A percentile compares a stretch with the other conserved stretches of the same genome.
Conservation (phyloP, 768 basidiomycete genomes). For the Mycena haematopus region DNA sequence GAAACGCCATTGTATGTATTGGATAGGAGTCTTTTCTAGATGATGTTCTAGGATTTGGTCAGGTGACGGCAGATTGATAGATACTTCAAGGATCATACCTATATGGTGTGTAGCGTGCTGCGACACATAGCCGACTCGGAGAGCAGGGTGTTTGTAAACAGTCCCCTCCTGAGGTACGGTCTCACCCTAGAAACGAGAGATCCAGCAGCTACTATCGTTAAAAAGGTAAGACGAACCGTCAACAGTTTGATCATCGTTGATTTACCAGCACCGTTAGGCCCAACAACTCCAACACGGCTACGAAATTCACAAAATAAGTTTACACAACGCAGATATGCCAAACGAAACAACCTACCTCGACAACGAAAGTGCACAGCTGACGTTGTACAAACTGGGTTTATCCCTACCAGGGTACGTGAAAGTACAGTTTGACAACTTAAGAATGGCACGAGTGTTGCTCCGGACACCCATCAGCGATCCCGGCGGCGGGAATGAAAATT, state of each 20-base stretch:
- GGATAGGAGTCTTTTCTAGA: conserved; percentile 94
- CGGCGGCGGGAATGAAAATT: conserved; percentile 94
- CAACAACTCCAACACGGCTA: conserved; percentile 90
- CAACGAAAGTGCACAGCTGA: conserved; percentile 91
- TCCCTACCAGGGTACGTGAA: conserved; percentile 91
- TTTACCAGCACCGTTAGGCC: conserved; percentile 96
- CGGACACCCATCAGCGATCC: conserved; percentile 97
- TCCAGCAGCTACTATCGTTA: conserved; percentile 14
- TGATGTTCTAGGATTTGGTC: conserved; percentile 69
- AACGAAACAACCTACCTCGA: conserved; percentile 65
- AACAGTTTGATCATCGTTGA: conserved; percentile 94
- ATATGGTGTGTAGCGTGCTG: conserved; percentile 99
- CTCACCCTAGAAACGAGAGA: conserved; percentile 67
- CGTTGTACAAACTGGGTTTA: conserved; percentile 82
- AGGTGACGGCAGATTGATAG: conserved; percentile 18
- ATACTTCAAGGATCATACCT: conserved; percentile 47
- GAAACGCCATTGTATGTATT: conserved; percentile 99
- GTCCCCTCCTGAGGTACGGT: conserved; percentile 88
- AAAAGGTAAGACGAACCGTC: conserved; percentile 58
- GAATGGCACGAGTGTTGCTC: conserved; percentile 93
- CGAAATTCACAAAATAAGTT: conserved; percentile 16
- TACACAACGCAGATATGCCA: conserved; percentile 22
- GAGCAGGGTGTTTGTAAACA: conserved; percentile 92
- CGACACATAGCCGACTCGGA: conserved; percentile 96
- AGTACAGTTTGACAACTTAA: conserved; percentile 90